Base-by-base conservation (phyloP, 805 yeast species). In the Candida sakaeoensis region DNA sequence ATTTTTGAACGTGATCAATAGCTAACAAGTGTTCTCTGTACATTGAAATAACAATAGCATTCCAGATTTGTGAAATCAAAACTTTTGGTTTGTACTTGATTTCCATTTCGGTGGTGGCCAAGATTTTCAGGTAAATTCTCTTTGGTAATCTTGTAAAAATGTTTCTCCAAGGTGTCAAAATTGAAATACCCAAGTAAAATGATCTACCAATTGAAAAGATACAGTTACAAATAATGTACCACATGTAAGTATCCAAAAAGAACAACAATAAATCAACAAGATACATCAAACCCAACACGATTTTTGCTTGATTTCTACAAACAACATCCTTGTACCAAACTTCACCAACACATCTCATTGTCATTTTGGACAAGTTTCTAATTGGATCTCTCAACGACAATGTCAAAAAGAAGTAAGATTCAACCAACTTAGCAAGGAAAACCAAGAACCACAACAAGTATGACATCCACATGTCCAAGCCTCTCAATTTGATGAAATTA, bases 151-250 rank as follows among this genome's bases (percentile, higher is more conserved):
- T 83, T 40, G 96, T 82, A 75, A 91, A 93, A 54, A 93, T 90
- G 65, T 95, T 93, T 80, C 98, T 87, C 99, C 99, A 93, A 47
- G 99, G 99, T 30, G 99, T 93, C 75, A 90, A 80, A 51, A 93
- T 91, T 33, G 99, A 93, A 55, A 93, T 90, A 84, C 99, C 99
- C 66, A 95, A 77, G 76, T 91, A 93, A 78, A 93, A 93, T 12
- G 99, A 93, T 63, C 96, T 87, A 54, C 96, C 97, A 57, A 93
- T 88, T 46, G 98, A 91, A 80, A 88, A 90, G 52, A 88, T 78
- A 67, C 95, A 85, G 79, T 91, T 93, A 64, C 85, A 82, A 55
- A 93, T 74, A 74, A 93, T 90, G 76, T 93, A 93, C 99, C 99
- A 93, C 84, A 93, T 78, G 66, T 88, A 93, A 46, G 99, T 88